Evolutionary conservation across 345 rosid species (phyloP), one percentile per base, ranked within the genome.

Genomic region (Eucalyptus cladocalyx): DNA sequence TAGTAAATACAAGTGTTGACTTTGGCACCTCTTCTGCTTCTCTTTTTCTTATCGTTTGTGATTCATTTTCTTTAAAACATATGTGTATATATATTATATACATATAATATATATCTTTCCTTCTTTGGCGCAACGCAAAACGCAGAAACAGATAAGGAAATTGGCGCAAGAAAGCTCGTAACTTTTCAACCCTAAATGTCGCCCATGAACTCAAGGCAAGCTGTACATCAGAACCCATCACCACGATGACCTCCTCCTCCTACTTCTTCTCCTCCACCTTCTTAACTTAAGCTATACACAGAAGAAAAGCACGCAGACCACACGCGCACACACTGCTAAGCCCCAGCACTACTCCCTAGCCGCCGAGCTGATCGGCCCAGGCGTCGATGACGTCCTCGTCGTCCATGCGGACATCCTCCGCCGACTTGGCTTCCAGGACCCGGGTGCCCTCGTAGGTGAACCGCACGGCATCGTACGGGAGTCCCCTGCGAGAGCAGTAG

Each of bases 41-140:
- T 49, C 51, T 49, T 49, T 49, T 49, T 49, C 51, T 49, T 49
- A 49, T 49, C 17, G 51, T 49, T 49, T 14, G 51, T 49, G 6
- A 49, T 4, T 49, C 51, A 49, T 49, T 49, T 49, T 49, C 51
- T 49, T 49, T 49, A 49, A 14, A 49, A 49, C 6, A 14, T 14
- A 49, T 4, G 18, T 1, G 54, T 5, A 2, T 49, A 2, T 5
- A 1, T 13, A 2, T 13, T 17, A 13, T 5, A 49, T 49, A 13
- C 4, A 48, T 1, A 48, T 13, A 12, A 48, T 13, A 47, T 47
- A 47, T 47, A 11, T 47, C 62, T 21, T 56, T 53, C 9, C 58
- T 53, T 24, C 28, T 28, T 58, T 58, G 65, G 65, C 30, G 28
- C 28, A 6, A 24, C 11, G 69, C 51, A 62, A 30, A 28, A 62